Evolutionary conservation across 306 rosid genomes (phyloP).

Genomic region (Cicer bijugum): DNA sequence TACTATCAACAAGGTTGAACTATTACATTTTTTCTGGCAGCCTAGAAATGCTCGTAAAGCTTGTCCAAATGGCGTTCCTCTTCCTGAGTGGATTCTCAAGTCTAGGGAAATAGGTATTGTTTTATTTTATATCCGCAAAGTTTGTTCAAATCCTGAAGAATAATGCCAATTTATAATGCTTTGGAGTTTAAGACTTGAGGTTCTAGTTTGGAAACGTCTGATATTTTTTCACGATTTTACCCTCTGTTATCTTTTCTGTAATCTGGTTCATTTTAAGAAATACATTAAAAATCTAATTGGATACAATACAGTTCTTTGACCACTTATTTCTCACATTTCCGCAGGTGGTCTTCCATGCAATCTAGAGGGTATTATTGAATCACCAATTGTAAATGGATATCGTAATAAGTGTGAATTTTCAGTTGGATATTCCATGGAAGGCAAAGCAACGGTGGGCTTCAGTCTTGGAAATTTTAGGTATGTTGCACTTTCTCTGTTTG

Average conservation of each 20-base stretch:
- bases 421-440: slow-evolving; percentile 80
- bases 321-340: slow-evolving; percentile 39
- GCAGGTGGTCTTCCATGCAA: slow-evolving; percentile 93
- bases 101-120: slow-evolving; percentile 80
- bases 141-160: slow-evolving; percentile 19
- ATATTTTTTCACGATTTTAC: slow-evolving; percentile 34
- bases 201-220: slow-evolving; percentile 25
- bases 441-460: slow-evolving; percentile 87
- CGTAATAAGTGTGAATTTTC: slow-evolving; percentile 98
- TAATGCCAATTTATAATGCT: neutral
- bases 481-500: slow-evolving; percentile 42
- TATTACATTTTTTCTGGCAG: slow-evolving; percentile 51
- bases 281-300: slow-evolving; percentile 20
- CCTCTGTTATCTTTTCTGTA: neutral
- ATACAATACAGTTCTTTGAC: slow-evolving; percentile 29
- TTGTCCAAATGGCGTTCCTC: slow-evolving; percentile 75
- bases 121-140: slow-evolving; percentile 7
- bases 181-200: slow-evolving; percentile 14
- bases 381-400: slow-evolving; percentile 87
- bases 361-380: slow-evolving; percentile 81
- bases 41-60: slow-evolving; percentile 91
- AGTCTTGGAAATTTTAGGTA: slow-evolving; percentile 98
- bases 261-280: slow-evolving; percentile 22
- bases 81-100: slow-evolving; percentile 90
- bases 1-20: neutral